Percentiles rank a stretch among this genome's conserved stretches.
phyloP scores from a whole-genome alignment of 345 rosid genomes.

The Eucalyptus cloeziana region DNA sequence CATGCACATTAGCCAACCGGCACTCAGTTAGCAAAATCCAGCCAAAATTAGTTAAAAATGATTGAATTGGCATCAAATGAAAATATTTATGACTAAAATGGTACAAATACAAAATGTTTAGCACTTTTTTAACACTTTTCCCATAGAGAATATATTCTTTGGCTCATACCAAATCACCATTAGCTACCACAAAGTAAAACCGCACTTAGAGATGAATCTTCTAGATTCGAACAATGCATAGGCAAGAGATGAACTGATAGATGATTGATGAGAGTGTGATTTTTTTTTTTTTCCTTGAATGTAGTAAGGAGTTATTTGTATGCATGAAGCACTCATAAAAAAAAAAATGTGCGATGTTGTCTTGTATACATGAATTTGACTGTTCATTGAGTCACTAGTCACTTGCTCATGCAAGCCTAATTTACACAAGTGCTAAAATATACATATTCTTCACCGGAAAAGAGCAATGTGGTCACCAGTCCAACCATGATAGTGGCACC shows the following conservation, averaged over 20 bases:
- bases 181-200: neutral
- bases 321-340: neutral
- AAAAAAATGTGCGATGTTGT: neutral
- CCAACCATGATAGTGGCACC: neutral
- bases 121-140: no score
- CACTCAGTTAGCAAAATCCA: no score
- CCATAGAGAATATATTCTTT: neutral
- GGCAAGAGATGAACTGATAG: neutral
- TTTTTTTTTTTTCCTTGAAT: neutral
- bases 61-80: no score
- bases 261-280: neutral
- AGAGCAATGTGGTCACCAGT: neutral
- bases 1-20: fast-evolving
- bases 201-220: neutral
- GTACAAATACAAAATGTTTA: no score
- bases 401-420: neutral
- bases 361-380: neutral
- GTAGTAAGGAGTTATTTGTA: neutral
- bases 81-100: no score
- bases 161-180: neutral
- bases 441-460: neutral
- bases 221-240: neutral
- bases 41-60: no score
- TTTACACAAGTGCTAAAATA: neutral
- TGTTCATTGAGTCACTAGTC: neutral